A percentile compares a stretch with the other conserved stretches of the same genome.
phyloP scores from a whole-genome alignment of 2,329 filamentous ascomycete genomes.

The Stemphylium beticola region DNA sequence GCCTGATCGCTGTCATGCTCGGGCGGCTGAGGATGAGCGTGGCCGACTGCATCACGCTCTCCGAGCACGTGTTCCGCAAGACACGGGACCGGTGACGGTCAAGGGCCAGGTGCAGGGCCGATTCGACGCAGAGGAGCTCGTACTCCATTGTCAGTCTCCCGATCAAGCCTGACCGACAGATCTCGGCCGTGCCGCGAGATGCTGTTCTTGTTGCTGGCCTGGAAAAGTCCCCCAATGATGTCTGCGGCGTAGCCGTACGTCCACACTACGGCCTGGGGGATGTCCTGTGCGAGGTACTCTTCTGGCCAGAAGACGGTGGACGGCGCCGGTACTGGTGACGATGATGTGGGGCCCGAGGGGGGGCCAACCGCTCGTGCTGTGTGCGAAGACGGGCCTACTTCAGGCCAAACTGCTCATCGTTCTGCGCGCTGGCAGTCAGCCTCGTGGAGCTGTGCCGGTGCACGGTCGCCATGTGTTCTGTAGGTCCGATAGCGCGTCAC shows the following conservation, averaged over 20 bases:
- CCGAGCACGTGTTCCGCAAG: too few relatives aligned
- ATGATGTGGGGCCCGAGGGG: too few relatives aligned
- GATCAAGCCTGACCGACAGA: conserved; percentile 33
- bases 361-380: background rate
- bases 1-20: too few relatives aligned
- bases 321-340: background rate
- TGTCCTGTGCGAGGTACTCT: too few relatives aligned
- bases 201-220: too few relatives aligned
- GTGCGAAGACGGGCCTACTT: background rate
- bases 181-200: conserved; percentile 46
- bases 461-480: background rate
- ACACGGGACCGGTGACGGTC: too few relatives aligned
- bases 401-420: background rate
- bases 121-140: background rate
- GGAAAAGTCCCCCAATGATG: conserved; percentile 44
- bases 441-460: background rate
- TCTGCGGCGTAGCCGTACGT: conserved; percentile 54
- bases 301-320: too few relatives aligned
- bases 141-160: conserved; percentile 42
- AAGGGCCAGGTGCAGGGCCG: conserved; percentile 1
- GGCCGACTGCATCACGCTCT: too few relatives aligned
- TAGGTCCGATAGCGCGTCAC: too few relatives aligned
- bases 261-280: conserved; percentile 43
- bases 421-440: conserved; percentile 4
- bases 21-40: too few relatives aligned